Conservation (phyloP, 805 yeast genomes). For the Yarrowia osloensis region DNA sequence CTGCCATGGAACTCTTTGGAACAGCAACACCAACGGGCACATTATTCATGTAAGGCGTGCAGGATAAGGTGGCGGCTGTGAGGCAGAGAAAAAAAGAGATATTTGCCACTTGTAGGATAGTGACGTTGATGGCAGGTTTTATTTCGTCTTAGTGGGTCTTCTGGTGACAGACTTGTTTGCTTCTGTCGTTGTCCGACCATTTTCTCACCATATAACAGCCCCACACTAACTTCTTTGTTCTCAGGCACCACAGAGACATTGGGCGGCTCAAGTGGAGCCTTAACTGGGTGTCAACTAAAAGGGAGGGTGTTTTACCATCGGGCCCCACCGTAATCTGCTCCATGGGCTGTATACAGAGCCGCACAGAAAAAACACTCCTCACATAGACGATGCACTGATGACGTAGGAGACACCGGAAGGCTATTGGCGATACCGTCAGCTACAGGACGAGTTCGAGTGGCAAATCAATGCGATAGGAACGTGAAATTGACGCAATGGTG, state of each 20-base stretch:
- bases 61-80: conserved; percentile 22
- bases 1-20: conserved; percentile 4
- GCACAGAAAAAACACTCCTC: neutral
- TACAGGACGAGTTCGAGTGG: too few species aligned
- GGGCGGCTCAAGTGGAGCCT: neutral
- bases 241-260: neutral
- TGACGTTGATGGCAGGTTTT: too few species aligned
- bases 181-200: too few species aligned
- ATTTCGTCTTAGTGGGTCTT: too few species aligned
- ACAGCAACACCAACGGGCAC: neutral
- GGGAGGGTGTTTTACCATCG: neutral
- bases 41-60: conserved; percentile 13
- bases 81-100: neutral
- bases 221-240: neutral
- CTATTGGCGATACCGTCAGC: too few species aligned
- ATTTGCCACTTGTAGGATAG: neutral
- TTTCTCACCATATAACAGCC: too few species aligned
- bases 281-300: neutral
- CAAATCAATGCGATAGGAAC: too few species aligned
- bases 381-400: conserved; percentile 6
- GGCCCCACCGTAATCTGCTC: neutral
- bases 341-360: neutral
- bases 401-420: too few species aligned
- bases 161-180: too few species aligned
- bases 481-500: too few species aligned